A percentile compares a stretch with the other conserved stretches of the same genome.
These are phyloP conservation scores for Eleusine coracana DNA, from an alignment of 176 grass and related monocot species.

Conservation along the genomic window DNA sequence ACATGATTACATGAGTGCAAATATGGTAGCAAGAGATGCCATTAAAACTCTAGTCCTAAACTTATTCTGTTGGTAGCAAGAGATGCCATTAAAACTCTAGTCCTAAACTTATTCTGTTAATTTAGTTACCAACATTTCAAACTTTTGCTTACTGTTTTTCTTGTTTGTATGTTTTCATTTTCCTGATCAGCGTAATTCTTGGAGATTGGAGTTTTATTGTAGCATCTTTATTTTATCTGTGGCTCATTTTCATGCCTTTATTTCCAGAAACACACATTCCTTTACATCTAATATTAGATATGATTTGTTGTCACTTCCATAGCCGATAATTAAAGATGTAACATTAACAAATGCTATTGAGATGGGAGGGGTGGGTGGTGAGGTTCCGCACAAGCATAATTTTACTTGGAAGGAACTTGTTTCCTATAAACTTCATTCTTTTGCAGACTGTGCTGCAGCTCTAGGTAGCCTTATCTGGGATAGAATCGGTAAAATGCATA, in stretches of 20 bases:
- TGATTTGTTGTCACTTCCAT: neutral
- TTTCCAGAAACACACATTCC: slow-evolving; percentile 9
- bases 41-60: slow-evolving; percentile 14
- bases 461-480: slow-evolving; percentile 25
- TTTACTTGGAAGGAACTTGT: neutral
- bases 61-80: slow-evolving; percentile 41
- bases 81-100: slow-evolving; percentile 25
- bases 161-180: slow-evolving; percentile 33
- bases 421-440: neutral
- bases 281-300: slow-evolving; percentile 19
- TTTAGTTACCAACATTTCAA: slow-evolving; percentile 31
- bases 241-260: slow-evolving; percentile 13
- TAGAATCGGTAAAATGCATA: neutral
- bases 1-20: slow-evolving; percentile 33
- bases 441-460: neutral
- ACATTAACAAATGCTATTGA: slow-evolving; percentile 11
- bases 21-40: slow-evolving; percentile 40
- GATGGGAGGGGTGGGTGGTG: neutral
- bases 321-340: neutral
- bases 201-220: slow-evolving; percentile 19
- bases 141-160: slow-evolving; percentile 25
- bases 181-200: slow-evolving; percentile 34
- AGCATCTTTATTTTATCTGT: neutral
- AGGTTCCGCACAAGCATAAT: neutral
- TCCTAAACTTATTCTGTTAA: slow-evolving; percentile 37